phyloP scores from a whole-genome alignment of 116 monocot species.

The Iris pallida region DNA sequence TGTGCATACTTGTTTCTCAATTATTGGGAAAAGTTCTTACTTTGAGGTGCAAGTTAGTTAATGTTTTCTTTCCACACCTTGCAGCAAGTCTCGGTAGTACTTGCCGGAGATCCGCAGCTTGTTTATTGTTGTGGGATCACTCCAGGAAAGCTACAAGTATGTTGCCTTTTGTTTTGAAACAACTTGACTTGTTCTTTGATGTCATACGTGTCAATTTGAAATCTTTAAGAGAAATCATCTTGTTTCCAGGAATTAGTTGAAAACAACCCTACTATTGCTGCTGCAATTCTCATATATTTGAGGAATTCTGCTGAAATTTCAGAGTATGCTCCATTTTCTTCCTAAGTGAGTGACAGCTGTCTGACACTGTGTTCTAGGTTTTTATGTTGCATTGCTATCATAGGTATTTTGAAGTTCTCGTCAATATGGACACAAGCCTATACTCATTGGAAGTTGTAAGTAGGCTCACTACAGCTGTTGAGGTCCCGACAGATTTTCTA shows the following conservation, averaged over 20 bases:
- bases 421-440: constrained; percentile 93
- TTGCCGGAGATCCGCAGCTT: constrained; percentile 81
- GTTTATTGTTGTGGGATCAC: constrained; percentile 89
- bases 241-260: constrained; percentile 89
- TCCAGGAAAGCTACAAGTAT: constrained; percentile 81
- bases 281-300: constrained; percentile 71
- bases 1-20: not conserved
- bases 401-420: constrained; percentile 75
- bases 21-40: not conserved
- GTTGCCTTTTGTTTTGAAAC: not conserved
- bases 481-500: constrained; percentile 79
- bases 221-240: constrained; percentile 8
- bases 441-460: constrained; percentile 98
- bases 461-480: constrained; percentile 84
- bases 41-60: not conserved
- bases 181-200: not conserved
- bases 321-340: constrained; percentile 45
- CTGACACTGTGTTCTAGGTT: not conserved
- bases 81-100: constrained; percentile 76
- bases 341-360: no score
- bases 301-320: constrained; percentile 74
- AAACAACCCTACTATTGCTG: constrained; percentile 86
- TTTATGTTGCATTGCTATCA: constrained; percentile 1
- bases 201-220: no score
- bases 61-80: constrained; percentile 13